A percentile compares a stretch with the other conserved stretches of the same genome.
These are phyloP conservation scores for Solanum habrochaites DNA, from an alignment of 257 asterid species.

Conservation along the genomic window DNA sequence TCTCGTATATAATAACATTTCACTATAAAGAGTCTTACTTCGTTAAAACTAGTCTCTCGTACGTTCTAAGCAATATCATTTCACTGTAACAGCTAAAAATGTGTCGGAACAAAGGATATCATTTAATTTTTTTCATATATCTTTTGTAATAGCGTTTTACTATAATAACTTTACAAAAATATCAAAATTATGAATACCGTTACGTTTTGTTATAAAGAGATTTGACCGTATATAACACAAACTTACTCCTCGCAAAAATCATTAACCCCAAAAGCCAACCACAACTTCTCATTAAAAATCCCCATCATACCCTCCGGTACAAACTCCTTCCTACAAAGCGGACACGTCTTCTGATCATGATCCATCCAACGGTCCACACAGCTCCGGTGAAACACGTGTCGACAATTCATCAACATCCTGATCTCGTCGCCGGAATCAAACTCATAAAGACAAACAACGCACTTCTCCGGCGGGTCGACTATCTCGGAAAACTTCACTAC, in stretches of 20 bases:
- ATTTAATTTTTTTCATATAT: too few relatives aligned
- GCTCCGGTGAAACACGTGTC: conserved; percentile 6
- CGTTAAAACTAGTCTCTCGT: too few relatives aligned
- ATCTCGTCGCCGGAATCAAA: conserved; percentile 1
- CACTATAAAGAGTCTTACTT: too few relatives aligned
- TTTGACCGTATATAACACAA: background rate
- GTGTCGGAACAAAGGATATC: background rate
- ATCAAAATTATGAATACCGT: fast-evolving
- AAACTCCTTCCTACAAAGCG: background rate
- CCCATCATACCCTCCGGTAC: background rate
- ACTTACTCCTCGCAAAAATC: background rate
- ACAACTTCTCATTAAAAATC: background rate
- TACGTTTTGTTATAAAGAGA: background rate
- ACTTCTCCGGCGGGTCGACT: background rate
- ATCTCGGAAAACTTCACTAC: background rate
- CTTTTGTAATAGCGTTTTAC: background rate
- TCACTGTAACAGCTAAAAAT: too few relatives aligned
- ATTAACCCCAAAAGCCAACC: background rate
- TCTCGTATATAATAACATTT: too few relatives aligned
- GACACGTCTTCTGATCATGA: conserved; percentile 6
- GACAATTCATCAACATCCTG: conserved; percentile 4
- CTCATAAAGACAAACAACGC: conserved; percentile 11
- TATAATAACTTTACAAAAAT: background rate
- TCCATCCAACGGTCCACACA: conserved; percentile 18
- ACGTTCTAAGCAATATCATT: too few relatives aligned